These are phyloP conservation scores for Penicillium riverlandense DNA, from an alignment of 495 filamentous ascomycete species.

Conservation along the genomic window DNA sequence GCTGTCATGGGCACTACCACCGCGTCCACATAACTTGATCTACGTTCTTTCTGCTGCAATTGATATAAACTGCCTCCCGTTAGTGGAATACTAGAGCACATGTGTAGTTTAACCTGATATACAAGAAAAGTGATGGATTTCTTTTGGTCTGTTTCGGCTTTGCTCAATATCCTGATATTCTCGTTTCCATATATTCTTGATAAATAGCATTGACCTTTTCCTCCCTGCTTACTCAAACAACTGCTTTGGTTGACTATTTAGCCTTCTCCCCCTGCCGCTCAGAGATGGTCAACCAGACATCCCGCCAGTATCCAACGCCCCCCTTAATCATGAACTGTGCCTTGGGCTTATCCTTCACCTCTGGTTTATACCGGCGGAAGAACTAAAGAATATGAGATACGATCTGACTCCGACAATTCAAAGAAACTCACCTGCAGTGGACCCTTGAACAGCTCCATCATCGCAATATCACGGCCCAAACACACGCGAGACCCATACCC, in stretches of 20 bases:
- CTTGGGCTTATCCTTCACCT: slow-evolving; percentile 24
- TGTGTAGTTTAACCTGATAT: too few species aligned
- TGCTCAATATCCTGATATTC: slow-evolving; percentile 1
- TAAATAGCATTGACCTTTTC: slow-evolving; percentile 1
- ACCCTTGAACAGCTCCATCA: slow-evolving; percentile 51
- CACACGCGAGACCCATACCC: slow-evolving; percentile 48
- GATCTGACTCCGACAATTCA: not conserved
- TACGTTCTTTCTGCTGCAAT: too few species aligned
- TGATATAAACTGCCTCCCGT: too few species aligned
- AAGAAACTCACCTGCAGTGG: slow-evolving; percentile 35
- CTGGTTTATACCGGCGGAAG: slow-evolving; percentile 29
- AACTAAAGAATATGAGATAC: slow-evolving; percentile 17
- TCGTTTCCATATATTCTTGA: slow-evolving; percentile 1
- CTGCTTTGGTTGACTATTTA: too few species aligned
- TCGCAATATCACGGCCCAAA: slow-evolving; percentile 47
- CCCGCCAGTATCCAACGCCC: slow-evolving; percentile 40
- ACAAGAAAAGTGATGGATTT: too few species aligned
- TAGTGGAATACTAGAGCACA: too few species aligned
- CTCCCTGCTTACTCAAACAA: too few species aligned
- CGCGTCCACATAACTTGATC: slow-evolving; percentile 7
- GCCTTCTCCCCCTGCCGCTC: slow-evolving; percentile 9
- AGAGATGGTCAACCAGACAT: slow-evolving; percentile 39
- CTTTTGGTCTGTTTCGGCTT: too few species aligned
- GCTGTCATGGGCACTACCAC: slow-evolving; percentile 19
- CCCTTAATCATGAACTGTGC: slow-evolving; percentile 38